phyloP scores from a whole-genome alignment of 148 eudicot species.

The Vaccinium corymbosum region DNA sequence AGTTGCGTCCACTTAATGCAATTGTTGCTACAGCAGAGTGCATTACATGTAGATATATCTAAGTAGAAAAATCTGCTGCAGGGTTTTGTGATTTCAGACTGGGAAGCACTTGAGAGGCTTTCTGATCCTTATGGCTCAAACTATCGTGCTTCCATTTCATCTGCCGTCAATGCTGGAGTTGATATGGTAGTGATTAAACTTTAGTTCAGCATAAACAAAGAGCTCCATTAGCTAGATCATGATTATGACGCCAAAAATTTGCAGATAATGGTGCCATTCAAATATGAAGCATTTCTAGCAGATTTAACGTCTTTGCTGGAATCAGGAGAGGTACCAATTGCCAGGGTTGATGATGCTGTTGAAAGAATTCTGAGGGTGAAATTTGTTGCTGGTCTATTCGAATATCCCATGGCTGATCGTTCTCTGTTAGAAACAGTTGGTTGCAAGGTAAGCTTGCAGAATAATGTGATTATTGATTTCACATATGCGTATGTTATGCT shows the following conservation, averaged over 20 bases:
- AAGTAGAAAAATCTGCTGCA: slow-evolving; percentile 27
- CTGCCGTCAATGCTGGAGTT: slow-evolving; percentile 75
- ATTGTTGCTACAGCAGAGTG: background rate
- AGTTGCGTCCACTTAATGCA: background rate
- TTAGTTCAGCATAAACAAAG: background rate
- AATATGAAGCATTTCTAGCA: slow-evolving; percentile 57
- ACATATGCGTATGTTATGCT: background rate
- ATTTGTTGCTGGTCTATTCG: slow-evolving; percentile 83
- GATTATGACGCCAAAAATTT: slow-evolving; percentile 9
- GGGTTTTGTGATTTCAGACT: slow-evolving; percentile 91
- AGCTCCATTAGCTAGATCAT: background rate
- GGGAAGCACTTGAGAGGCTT: slow-evolving; percentile 83
- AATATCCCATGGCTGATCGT: slow-evolving; percentile 70
- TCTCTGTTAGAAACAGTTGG: slow-evolving; percentile 74
- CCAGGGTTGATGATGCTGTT: slow-evolving; percentile 93
- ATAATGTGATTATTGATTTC: slow-evolving; percentile 4
- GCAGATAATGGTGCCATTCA: slow-evolving; percentile 90
- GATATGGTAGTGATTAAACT: slow-evolving; percentile 65
- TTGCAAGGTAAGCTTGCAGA: slow-evolving; percentile 61
- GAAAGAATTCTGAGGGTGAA: slow-evolving; percentile 87
- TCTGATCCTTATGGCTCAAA: slow-evolving; percentile 58
- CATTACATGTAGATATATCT: background rate
- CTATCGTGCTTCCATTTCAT: slow-evolving; percentile 50
- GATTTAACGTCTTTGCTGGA: slow-evolving; percentile 64
- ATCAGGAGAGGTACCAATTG: slow-evolving; percentile 67